A percentile compares a stretch with the other conserved stretches of the same genome.
Conservation (phyloP, 2,329 filamentous ascomycete species). For the Samsoniella hepiali region DNA sequence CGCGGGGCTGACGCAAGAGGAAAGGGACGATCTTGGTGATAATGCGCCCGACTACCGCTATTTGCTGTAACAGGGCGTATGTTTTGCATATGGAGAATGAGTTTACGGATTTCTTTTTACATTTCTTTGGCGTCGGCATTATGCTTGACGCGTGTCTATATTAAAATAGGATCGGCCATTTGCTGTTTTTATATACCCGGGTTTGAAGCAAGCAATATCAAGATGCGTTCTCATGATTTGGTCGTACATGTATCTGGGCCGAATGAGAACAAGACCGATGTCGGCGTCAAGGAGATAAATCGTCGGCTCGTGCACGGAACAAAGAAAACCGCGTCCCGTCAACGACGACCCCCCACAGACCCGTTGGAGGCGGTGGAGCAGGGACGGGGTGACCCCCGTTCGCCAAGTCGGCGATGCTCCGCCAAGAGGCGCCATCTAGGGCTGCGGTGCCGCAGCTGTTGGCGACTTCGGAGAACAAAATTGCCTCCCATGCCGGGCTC, state of each 20-base stretch:
- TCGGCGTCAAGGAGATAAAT: no score
- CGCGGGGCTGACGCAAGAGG: constrained; percentile 51
- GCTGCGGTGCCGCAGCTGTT: neutral
- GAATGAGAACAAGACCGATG: no score
- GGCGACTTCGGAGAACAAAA: constrained; percentile 6
- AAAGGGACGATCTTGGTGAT: constrained; percentile 60
- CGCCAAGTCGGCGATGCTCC: constrained; percentile 1
- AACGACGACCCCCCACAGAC: neutral
- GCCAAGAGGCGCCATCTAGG: neutral
- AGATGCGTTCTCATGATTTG: neutral
- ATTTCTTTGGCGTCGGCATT: neutral
- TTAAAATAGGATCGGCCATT: neutral
- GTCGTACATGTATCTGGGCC: no score
- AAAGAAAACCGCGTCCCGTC: neutral
- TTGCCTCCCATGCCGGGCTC: neutral
- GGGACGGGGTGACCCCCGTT: neutral
- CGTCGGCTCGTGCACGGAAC: no score
- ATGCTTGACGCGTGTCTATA: neutral
- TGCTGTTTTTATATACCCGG: constrained; percentile 12
- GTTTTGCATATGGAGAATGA: neutral
- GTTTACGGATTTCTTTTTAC: neutral
- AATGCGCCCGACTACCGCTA: constrained; percentile 59
- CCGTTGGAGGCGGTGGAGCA: neutral
- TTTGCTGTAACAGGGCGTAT: constrained; percentile 40
- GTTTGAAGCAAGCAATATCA: neutral